Conservation (phyloP, 116 monocot genomes). For the Phalaenopsis hybrid region DNA sequence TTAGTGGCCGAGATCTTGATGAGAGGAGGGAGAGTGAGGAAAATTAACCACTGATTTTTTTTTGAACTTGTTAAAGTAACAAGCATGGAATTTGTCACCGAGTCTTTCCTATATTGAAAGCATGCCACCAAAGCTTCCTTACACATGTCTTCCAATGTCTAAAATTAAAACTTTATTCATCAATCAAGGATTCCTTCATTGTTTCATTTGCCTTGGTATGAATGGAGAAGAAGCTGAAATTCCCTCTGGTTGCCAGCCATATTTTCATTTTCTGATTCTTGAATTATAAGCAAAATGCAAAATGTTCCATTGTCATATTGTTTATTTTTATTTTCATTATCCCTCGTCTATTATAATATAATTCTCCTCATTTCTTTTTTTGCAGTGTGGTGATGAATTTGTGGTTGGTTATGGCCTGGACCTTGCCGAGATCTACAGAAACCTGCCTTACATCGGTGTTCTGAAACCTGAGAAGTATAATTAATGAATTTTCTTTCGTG, state of each 20-base stretch:
- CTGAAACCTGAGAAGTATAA: conserved; percentile 70
- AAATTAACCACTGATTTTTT: no score
- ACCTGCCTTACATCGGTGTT: conserved; percentile 73
- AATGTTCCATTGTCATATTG: background rate
- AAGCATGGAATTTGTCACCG: no score
- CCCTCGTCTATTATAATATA: background rate
- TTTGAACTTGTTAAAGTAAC: no score
- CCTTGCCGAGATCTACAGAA: conserved; percentile 72
- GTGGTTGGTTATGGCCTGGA: conserved; percentile 94
- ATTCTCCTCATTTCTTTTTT: background rate
- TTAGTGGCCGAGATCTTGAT: no score
- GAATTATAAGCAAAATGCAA: background rate
- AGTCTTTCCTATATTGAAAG: no score
- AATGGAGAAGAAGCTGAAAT: no score
- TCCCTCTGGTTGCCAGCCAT: background rate
- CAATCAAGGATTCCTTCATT: no score
- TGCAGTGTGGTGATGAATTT: conserved; percentile 81
- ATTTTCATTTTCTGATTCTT: background rate
- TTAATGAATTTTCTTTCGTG: background rate
- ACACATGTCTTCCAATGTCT: no score
- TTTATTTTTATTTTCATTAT: background rate
- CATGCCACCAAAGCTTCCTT: no score
- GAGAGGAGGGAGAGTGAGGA: no score
- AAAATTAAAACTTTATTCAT: no score
- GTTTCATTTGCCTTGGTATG: no score